Evolutionary conservation across 73 alveolate species (phyloP), one percentile per base, ranked within the genome.

Genomic region (Paramecium octaurelia): DNA sequence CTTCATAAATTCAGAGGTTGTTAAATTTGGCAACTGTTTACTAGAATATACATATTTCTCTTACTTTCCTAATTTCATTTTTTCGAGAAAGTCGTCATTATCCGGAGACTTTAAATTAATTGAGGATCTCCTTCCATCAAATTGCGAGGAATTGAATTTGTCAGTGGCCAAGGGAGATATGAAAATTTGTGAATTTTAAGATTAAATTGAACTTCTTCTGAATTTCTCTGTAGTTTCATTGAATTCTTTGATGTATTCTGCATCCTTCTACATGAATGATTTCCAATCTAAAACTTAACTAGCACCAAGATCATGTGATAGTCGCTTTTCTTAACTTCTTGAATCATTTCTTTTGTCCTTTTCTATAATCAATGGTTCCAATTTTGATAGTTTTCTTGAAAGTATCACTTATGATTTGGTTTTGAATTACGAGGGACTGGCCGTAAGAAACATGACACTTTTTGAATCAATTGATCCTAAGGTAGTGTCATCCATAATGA

Each of bases 61-160:
- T 8, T 73, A 73, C 87, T 73, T 73, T 34, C 87, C 87, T 35
- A 73, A 18, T 73, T 40, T 73, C 87, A 73, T 73, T 20, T 38
- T 73, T 20, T 34, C 59, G 8, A 73, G 46, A 73, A 35, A 73
- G 40, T 73, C 60, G n/a, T 73, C 87, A 14, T 40, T 31, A 36
- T 73, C 68, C 8, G n/a, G 3, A 12, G 50, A 31, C 12, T 64
- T 31, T 7, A 64, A 27, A 64, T 31, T 64, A 14, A 64, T 31
- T 2, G 27, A 64, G 21, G 84, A 64, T 64, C 46, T 27, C 27
- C 27, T 64, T 12, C 9, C 46, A 12, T 64, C 50, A 31, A 64
- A 29, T 27, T 34, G 12, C 6, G 84, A 34, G 27, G 0, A 9
- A 34, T 34, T 64, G 27, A 12, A 27, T 14, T 34, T 27, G 9